Evolutionary conservation across 805 yeast genomes (phyloP).

Genomic region (Saccharomycodes ludwigii): DNA sequence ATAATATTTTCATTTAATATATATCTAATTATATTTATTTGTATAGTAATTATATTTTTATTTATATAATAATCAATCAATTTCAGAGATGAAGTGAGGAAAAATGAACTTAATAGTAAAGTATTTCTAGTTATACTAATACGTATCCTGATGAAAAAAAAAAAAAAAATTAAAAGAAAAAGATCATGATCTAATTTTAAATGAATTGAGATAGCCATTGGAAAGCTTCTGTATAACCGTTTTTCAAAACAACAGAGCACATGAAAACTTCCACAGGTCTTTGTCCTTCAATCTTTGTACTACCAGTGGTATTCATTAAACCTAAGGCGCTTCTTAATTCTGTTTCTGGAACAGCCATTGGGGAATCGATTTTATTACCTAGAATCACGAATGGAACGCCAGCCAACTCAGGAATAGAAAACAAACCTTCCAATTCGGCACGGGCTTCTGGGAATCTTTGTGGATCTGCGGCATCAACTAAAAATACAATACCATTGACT

Average conservation of each 20-base stretch:
- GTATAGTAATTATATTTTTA: too few species aligned
- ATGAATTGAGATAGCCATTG: slow-evolving; percentile 97
- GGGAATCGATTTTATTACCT: slow-evolving; percentile 94
- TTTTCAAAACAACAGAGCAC: slow-evolving; percentile 98
- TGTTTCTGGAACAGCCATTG: slow-evolving; percentile 88
- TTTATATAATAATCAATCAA: too few species aligned
- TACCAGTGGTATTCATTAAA: slow-evolving; percentile 81
- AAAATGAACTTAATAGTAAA: background rate
- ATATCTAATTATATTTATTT: too few species aligned
- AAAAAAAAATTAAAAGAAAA: too few species aligned
- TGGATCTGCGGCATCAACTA: slow-evolving; percentile 95
- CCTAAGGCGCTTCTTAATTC: slow-evolving; percentile 88
- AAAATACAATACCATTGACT: slow-evolving; percentile 91
- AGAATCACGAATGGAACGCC: slow-evolving; percentile 85
- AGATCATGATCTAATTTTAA: too few species aligned
- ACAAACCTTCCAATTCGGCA: slow-evolving; percentile 86
- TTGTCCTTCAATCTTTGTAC: slow-evolving; percentile 51
- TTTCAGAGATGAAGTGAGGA: too few species aligned
- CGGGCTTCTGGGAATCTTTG: slow-evolving; percentile 91
- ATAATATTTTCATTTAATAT: too few species aligned
- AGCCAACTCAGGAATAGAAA: slow-evolving; percentile 82
- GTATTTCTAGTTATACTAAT: too few species aligned
- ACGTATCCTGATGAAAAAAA: too few species aligned
- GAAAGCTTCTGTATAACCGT: slow-evolving; percentile 97
- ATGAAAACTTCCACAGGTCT: slow-evolving; percentile 94